A percentile compares a stretch with the other conserved stretches of the same genome.
Evolutionary conservation across 192 early-diverging fungal species (phyloP).

Genomic region (Podila minutissima): DNA sequence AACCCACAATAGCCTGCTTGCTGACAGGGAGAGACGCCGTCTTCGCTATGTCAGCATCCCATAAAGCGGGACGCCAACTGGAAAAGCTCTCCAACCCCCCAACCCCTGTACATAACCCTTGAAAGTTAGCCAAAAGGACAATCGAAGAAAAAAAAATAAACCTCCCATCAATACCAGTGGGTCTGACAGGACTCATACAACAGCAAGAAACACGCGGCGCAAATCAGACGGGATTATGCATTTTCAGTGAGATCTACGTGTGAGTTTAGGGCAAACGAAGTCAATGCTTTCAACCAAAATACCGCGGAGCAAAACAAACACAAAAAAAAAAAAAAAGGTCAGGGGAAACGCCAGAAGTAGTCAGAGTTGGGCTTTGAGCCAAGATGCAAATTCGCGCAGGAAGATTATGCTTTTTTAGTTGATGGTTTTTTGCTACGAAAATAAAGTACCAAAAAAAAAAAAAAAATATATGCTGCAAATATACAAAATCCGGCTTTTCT

Average conservation of each 20-base stretch:
- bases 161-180: too few species aligned
- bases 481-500: background rate
- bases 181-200: too few species aligned
- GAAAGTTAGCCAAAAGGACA: too few species aligned
- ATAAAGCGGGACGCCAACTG: slow-evolving; percentile 5
- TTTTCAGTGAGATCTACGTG: background rate
- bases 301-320: too few species aligned
- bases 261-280: background rate
- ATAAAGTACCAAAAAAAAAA: background rate
- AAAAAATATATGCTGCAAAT: background rate
- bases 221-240: background rate
- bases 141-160: too few species aligned
- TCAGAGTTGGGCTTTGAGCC: too few species aligned
- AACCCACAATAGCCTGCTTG: slow-evolving; percentile 7
- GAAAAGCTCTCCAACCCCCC: background rate
- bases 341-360: too few species aligned
- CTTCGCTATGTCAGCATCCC: slow-evolving; percentile 43
- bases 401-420: slow-evolving; percentile 1
- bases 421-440: background rate
- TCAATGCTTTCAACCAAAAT: too few species aligned
- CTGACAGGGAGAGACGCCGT: slow-evolving; percentile 18
- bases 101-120: too few species aligned
- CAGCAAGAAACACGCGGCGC: too few species aligned
- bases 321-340: too few species aligned
- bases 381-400: too few species aligned